Conservation (phyloP, 306 rosid species). For the Trifolium pratense region DNA sequence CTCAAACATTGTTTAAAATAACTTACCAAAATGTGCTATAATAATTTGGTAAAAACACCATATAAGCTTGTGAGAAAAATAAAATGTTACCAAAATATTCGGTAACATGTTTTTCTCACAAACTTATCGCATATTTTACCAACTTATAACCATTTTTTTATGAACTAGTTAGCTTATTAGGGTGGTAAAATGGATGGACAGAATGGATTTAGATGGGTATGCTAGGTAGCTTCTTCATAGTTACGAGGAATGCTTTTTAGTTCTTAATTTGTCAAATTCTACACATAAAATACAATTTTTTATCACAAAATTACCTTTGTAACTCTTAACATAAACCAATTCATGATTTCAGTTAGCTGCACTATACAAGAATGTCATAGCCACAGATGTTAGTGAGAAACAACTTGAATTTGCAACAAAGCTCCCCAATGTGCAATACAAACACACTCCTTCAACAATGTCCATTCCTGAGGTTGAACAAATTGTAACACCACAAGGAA, state of each 20-base stretch:
- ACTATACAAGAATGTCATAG: slow-evolving; percentile 66
- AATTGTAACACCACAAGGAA: slow-evolving; percentile 51
- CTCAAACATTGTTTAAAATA: too few species aligned
- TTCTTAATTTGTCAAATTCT: neutral
- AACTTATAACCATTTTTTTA: too few species aligned
- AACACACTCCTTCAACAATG: slow-evolving; percentile 60
- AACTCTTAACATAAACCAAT: neutral
- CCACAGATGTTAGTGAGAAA: slow-evolving; percentile 69
- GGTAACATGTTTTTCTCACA: too few species aligned
- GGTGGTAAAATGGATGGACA: too few species aligned
- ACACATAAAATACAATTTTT: neutral
- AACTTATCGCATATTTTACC: too few species aligned
- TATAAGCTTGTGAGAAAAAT: too few species aligned
- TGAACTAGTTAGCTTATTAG: too few species aligned
- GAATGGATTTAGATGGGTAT: too few species aligned
- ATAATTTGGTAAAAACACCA: too few species aligned
- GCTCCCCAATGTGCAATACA: slow-evolving; percentile 62
- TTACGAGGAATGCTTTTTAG: neutral
- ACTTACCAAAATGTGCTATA: too few species aligned
- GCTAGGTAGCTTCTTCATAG: too few species aligned
- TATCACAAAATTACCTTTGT: neutral
- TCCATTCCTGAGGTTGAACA: slow-evolving; percentile 57
- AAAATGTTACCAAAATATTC: too few species aligned
- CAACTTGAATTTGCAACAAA: slow-evolving; percentile 63
- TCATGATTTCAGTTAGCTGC: slow-evolving; percentile 55